Conservation (phyloP, 1,139 yeast genomes). For the Waltiozyma solani region DNA sequence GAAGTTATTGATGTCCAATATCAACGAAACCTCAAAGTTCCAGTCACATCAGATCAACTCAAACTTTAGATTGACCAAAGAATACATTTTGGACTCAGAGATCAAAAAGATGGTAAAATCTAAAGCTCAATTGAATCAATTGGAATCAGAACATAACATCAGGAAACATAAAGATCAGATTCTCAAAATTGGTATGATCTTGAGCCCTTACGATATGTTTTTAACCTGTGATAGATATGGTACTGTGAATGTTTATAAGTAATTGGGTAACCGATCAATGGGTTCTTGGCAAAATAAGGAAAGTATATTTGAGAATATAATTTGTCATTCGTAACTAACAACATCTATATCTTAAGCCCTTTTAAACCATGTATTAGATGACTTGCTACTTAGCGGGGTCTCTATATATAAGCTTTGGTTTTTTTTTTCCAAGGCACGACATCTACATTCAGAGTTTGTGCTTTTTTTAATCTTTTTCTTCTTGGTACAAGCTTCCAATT, state of each 20-base stretch:
- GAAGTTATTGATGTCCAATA: conserved; percentile 2
- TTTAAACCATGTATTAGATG: too few species aligned
- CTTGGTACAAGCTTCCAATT: conserved; percentile 6
- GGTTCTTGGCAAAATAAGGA: too few species aligned
- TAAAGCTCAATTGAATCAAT: conserved; percentile 22
- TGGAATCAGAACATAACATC: conserved; percentile 27
- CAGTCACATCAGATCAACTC: conserved; percentile 27
- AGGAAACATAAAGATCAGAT: conserved; percentile 39
- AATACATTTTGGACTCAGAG: conserved; percentile 14
- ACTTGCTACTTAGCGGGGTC: too few species aligned
- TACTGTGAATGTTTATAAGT: conserved; percentile 44
- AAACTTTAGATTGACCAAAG: conserved; percentile 25
- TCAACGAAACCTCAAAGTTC: conserved; percentile 18
- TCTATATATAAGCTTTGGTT: too few species aligned
- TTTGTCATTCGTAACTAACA: background rate
- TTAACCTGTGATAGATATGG: conserved; percentile 60
- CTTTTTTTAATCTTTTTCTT: too few species aligned
- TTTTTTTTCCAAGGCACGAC: too few species aligned
- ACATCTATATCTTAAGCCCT: too few species aligned
- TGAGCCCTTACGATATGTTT: conserved; percentile 49
- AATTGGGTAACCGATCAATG: conserved; percentile 1
- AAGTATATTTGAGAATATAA: background rate
- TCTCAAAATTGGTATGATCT: conserved; percentile 35
- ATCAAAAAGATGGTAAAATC: conserved; percentile 13
- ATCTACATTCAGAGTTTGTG: too few species aligned